Evolutionary conservation across 352 stramenopile genomes (phyloP), one percentile per base, ranked within the genome.

Genomic region (Phytopythium sindhum): DNA sequence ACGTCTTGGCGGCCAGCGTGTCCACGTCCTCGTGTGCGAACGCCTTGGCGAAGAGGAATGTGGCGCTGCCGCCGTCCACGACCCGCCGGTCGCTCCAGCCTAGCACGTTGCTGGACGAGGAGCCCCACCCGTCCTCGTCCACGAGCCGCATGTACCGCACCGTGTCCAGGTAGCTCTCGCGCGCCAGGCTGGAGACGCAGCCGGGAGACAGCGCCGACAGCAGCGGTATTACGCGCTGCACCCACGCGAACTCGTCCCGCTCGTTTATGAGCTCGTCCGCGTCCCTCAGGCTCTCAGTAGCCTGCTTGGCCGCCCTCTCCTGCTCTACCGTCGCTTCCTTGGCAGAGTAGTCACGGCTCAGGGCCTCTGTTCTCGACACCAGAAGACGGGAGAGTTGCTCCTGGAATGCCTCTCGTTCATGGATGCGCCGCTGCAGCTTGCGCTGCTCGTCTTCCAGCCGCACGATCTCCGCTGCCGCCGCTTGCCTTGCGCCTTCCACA

Each of bases 51-150:
- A 84, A 66, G 29, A 73, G 60, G 45, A 75, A 84, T 19, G 69
- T 62, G 24, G 67, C 72, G 63, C 62, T 72, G 2, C 37, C 7
- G 10, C 47, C 48, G 3, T 77, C 62, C 5, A 84, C 55, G 0
- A 50, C 65, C 24, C 75, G 72, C 24, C 72, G 63, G 67, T 81
- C 72, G 14, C 61, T 60, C 75, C 75, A 84, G 28, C 75, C 75
- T 1, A 84, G 68, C 21, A 60, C 53, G 19, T 60, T 45, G 19
- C 19, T 57, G 26, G 7, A 26, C 4, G 53, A 17, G 26, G 26
- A 33, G n/a, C 14, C 11, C 53, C 53, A 57, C 4, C 29, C 9
- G 5, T 57, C 28, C n/a, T 60, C 53, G 29, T 48, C 53, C 33
- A 35, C 53, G 4, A 60, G 33, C 12, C 53, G 53, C 53, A 60